Evolutionary conservation across 805 yeast genomes (phyloP), one percentile per base, ranked within the genome.

Genomic region (Ogataea nakhonphanomensis): DNA sequence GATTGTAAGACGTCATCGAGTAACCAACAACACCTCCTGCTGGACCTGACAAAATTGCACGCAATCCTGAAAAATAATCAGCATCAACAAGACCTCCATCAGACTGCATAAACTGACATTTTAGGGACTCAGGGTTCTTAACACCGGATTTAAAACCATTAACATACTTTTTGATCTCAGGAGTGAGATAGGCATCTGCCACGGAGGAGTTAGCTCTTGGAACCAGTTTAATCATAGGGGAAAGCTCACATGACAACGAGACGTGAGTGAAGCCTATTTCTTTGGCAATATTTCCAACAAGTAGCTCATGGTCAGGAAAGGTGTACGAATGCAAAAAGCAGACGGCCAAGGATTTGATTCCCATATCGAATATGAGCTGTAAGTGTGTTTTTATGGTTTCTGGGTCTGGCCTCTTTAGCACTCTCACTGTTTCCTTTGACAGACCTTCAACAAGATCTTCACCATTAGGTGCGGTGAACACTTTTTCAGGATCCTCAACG

Each of bases 1-100:
- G 62, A 44, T 78, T 71, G 57, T 72, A 87, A 46, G 95, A 85
- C 0, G 98, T 90, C 38, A 78, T 73, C 0, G 96, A 86, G 53
- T 79, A 86, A 0, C 98, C 98, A 25, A 91, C 96, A 43, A 91
- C 95, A 35, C 98, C 98, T 27, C 98, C 98, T 8, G 98, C 98
- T 2, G 98, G 98, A 2, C 98, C 98, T 1, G 96, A 87, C 25
- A 91, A 64, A 35, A 91, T 84, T 3, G 98, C 95, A 50, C 79
- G 74, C 26, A 91, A 67, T 1, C 98, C 98, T 0, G 96, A 82
- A 59, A 91, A 91, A 35, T 77, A 73, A 15, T 78, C 69, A 54
- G 93, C 89, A 41, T 88, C 88, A 15, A 90, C 89, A 43, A 91
- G 72, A 3, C 98, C 98, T 43, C 98, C 98, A 60, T 91, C 96